Base-by-base conservation (phyloP, 345 rosid genomes). In the Aquilaria sinensis region DNA sequence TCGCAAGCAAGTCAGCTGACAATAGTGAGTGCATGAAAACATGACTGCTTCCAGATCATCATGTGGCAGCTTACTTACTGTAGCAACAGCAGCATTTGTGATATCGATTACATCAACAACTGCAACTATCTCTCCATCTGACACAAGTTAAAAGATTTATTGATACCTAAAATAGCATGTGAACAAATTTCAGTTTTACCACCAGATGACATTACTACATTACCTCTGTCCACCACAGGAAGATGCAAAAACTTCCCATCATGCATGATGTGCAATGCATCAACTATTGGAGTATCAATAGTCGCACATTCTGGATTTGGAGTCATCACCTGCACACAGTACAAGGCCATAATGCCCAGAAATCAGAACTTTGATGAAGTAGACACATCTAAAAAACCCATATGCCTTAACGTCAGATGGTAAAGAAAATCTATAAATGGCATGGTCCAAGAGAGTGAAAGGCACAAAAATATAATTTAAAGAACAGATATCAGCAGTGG, bases 161-260 rank as follows among this genome's bases (percentile, higher is more conserved):
- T 65, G 77, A 52, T 69, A 14, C 61, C 47, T 68, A 48, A 15
- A 57, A 55, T 34, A 47, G 41, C 53, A 29, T 29, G 47, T 37
- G 10, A 6, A 61, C 56, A 59, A 70, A 51, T 63, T 12, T 55
- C 29, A 55, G 67, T 52, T 72, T 56, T 66, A 11, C 56, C 15
- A 54, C 31, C 47, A 41, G 53, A 64, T 52, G 31, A 34, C 7
- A n/a, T 53, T 54, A 61, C 16, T 60, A 43, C 31, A 56, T 61
- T 69, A 95, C 99, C 96, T 79, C 81, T 87, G 64, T 91, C 85
- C 15, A 87, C 74, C 53, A 95, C 93, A 29, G 98, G 99, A 74
- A 95, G 96, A 80, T 95, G 99, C 79, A 91, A 84, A 74, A 95
- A 95, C 75, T 95, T 91, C 51, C 99, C 94, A 64, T 91, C 90